A percentile compares a stretch with the other conserved stretches of the same genome.
phyloP scores from a whole-genome alignment of 371 early-diverging fungal species.

The Apophysomyces trapeziformis region DNA sequence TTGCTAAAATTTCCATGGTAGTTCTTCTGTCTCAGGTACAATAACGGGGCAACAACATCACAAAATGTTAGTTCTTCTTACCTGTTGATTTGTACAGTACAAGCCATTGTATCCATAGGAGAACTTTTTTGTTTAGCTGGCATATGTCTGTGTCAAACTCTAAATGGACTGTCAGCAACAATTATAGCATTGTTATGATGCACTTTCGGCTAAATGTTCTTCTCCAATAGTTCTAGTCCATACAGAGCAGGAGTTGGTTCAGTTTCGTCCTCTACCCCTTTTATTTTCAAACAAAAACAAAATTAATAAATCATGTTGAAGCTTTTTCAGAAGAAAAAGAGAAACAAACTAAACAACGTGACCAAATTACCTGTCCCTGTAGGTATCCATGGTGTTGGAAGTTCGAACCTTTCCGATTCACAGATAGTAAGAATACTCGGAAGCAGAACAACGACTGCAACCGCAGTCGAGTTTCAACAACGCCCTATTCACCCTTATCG shows the following conservation, averaged over 20 bases:
- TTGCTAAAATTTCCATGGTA: too few relatives aligned
- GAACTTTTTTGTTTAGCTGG: too few relatives aligned
- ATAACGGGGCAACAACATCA: too few relatives aligned
- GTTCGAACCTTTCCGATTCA: background rate
- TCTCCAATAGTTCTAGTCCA: background rate
- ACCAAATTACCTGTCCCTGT: background rate
- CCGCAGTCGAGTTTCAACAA: conserved; percentile 3
- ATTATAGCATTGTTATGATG: background rate
- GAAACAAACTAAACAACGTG: background rate
- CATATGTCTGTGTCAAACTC: too few relatives aligned
- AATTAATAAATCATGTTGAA: background rate
- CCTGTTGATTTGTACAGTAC: too few relatives aligned
- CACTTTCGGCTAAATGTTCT: background rate
- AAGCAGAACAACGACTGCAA: background rate
- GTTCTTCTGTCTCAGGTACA: too few relatives aligned
- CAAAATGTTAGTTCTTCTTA: too few relatives aligned
- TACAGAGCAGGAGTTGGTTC: background rate
- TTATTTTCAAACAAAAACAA: background rate
- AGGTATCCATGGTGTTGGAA: background rate
- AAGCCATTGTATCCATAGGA: too few relatives aligned
- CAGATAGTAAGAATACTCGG: background rate
- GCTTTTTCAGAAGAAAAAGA: background rate
- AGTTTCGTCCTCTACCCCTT: background rate
- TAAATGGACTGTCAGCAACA: too few relatives aligned
- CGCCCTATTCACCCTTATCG: background rate